Percentiles rank a stretch among this genome's conserved stretches.
Conservation (phyloP, 345 rosid species). For the Crucihimalaya himalaica region DNA sequence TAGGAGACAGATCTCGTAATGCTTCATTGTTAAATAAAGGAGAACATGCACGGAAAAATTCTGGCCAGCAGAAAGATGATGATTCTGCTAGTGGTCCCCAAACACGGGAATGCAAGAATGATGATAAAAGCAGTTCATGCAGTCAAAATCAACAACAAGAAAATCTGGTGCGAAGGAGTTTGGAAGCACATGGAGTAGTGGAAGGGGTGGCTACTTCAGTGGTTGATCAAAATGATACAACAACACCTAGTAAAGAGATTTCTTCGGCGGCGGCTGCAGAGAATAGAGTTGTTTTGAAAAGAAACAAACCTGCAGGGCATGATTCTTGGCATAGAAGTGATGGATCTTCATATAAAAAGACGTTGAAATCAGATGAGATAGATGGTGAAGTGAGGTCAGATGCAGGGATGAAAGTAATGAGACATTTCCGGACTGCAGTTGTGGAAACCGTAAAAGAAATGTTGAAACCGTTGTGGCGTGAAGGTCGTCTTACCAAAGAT, state of each 20-base stretch:
- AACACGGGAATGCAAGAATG: conserved; percentile 41
- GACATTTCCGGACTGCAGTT: conserved; percentile 63
- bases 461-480: conserved; percentile 84
- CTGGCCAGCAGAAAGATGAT: conserved; percentile 42
- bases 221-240: conserved; percentile 47
- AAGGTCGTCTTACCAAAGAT: conserved; percentile 80
- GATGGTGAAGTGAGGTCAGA: conserved; percentile 53
- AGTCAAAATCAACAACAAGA: conserved; percentile 44
- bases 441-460: conserved; percentile 67
- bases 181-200: conserved; percentile 41
- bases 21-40: conserved; percentile 44
- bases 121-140: conserved; percentile 53
- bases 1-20: conserved; percentile 43
- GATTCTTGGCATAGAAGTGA: conserved; percentile 47
- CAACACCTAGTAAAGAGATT: conserved; percentile 49
- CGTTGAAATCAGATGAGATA: conserved; percentile 41
- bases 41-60: conserved; percentile 35
- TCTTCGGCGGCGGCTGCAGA: conserved; percentile 46
- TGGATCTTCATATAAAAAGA: conserved; percentile 47
- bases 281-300: conserved; percentile 42
- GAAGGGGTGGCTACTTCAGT: conserved; percentile 51
- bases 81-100: conserved; percentile 39
- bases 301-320: conserved; percentile 39
- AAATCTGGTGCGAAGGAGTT: conserved; percentile 40
- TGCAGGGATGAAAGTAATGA: conserved; percentile 51